phyloP scores from a whole-genome alignment of 2,329 filamentous ascomycete genomes.

The Stylonectria norvegica region DNA sequence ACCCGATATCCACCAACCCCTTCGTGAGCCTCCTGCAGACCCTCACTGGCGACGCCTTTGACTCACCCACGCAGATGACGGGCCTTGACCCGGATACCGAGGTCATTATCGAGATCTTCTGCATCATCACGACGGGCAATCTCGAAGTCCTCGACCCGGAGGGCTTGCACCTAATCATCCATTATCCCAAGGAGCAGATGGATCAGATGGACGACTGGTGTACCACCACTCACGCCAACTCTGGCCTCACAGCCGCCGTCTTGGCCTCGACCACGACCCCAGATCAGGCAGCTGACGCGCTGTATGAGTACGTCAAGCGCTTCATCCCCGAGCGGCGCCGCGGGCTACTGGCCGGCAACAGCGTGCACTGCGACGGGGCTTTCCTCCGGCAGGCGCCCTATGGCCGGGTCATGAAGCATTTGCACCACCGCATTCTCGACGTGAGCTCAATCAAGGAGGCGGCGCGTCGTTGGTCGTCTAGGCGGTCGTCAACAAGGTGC shows the following conservation, averaged over 20 bases:
- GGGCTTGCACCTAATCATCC: slow-evolving; percentile 78
- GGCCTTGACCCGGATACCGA: slow-evolving; percentile 67
- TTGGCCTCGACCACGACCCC: slow-evolving; percentile 70
- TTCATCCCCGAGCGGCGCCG: slow-evolving; percentile 63
- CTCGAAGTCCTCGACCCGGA: slow-evolving; percentile 70
- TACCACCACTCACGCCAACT: slow-evolving; percentile 70
- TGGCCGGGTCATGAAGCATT: slow-evolving; percentile 65
- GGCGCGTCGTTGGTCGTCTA: slow-evolving; percentile 69
- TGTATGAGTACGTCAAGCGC: slow-evolving; percentile 75
- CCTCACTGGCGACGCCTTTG: slow-evolving; percentile 2
- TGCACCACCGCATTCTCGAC: slow-evolving; percentile 89
- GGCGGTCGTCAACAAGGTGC: slow-evolving; percentile 52
- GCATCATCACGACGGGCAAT: slow-evolving; percentile 80
- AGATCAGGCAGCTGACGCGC: slow-evolving; percentile 64
- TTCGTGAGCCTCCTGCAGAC: neutral
- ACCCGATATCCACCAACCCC: neutral
- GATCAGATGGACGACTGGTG: slow-evolving; percentile 89
- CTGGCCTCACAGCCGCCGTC: slow-evolving; percentile 77
- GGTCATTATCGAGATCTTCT: slow-evolving; percentile 86
- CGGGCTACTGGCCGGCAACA: slow-evolving; percentile 85
- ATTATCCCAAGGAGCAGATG: slow-evolving; percentile 67
- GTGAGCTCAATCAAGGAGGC: slow-evolving; percentile 93
- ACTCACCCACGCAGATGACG: slow-evolving; percentile 68
- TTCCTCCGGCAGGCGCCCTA: slow-evolving; percentile 79
- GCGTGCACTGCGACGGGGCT: slow-evolving; percentile 81